Evolutionary conservation across 176 grass and related monocot genomes (phyloP).

Genomic region (Zoysia pacifica): DNA sequence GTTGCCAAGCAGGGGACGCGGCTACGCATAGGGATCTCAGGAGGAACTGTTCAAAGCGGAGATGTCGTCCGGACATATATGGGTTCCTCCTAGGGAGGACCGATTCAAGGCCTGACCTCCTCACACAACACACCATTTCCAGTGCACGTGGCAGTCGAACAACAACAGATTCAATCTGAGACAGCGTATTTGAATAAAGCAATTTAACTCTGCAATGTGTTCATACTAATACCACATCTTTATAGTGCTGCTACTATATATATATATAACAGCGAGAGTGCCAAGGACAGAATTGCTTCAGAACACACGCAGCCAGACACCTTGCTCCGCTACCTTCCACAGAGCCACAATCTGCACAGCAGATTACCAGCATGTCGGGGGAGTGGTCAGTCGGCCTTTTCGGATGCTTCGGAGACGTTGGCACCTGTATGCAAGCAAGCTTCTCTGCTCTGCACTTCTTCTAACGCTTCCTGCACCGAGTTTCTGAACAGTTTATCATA

Average conservation of each 20-base stretch:
- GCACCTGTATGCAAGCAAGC: conserved; percentile 40
- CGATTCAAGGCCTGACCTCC: conserved; percentile 4
- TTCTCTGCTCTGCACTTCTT: neutral
- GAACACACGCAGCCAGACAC: neutral
- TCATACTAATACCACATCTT: neutral
- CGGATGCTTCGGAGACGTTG: conserved; percentile 40
- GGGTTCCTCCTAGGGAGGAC: neutral
- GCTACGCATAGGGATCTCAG: conserved; percentile 4
- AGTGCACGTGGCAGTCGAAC: neutral
- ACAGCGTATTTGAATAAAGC: neutral
- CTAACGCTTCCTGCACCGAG: neutral
- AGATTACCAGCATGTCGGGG: conserved; percentile 21
- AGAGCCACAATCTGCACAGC: neutral
- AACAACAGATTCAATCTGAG: neutral
- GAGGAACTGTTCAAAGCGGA: conserved; percentile 20
- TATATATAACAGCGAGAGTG: conserved; percentile 12
- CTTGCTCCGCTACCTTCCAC: neutral
- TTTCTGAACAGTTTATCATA: neutral
- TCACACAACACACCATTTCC: neutral
- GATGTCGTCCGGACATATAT: neutral
- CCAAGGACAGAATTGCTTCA: neutral
- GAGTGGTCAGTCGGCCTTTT: conserved; percentile 60
- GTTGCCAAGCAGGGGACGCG: neutral
- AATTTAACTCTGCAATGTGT: neutral
- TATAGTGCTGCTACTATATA: neutral